Evolutionary conservation across 208 protist genomes (phyloP).

Genomic region (Ichthyophonus hoferi): DNA sequence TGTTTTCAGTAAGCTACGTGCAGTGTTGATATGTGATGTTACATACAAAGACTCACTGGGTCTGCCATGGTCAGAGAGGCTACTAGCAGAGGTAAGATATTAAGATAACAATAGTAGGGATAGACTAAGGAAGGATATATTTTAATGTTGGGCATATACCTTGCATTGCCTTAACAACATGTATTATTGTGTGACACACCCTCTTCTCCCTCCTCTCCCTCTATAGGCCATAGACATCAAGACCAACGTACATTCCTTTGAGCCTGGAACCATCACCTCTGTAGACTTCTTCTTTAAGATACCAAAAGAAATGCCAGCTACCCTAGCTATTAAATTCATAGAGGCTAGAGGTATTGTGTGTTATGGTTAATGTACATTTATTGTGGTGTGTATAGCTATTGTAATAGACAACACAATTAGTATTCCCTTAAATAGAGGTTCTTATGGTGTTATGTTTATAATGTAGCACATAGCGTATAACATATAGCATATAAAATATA

Average conservation of each 20-base stretch:
- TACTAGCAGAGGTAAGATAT: background rate
- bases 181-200: too few species aligned
- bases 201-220: background rate
- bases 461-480: too few species aligned
- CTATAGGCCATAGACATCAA: background rate
- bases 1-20: background rate
- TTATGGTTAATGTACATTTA: too few species aligned
- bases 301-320: background rate
- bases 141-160: too few species aligned
- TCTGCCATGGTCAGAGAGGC: background rate
- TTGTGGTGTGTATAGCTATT: too few species aligned
- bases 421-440: too few species aligned
- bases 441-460: too few species aligned
- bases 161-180: too few species aligned
- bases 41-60: background rate
- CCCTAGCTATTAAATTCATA: background rate
- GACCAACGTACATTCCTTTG: background rate
- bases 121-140: too few species aligned
- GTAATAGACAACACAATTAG: too few species aligned
- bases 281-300: background rate
- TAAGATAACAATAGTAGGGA: too few species aligned
- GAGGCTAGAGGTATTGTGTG: background rate
- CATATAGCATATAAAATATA: too few species aligned
- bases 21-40: background rate
- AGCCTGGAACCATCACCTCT: background rate